Conservation (phyloP, 352 stramenopile genomes). For the Phytopythium aichiense region DNA sequence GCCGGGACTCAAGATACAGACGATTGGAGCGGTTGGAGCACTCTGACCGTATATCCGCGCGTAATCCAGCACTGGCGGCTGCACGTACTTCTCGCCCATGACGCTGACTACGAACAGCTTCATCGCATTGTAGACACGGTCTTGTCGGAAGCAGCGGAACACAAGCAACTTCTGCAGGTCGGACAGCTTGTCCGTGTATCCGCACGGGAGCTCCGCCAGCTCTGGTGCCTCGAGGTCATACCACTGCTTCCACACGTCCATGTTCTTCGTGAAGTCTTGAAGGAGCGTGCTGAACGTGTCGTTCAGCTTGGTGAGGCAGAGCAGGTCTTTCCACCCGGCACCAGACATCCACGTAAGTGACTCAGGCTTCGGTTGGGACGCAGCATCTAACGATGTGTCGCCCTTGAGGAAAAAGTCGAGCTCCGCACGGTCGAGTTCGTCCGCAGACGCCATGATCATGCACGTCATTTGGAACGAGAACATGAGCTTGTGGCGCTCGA, state of each 20-base stretch:
- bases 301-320: conserved; percentile 73
- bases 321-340: conserved; percentile 91
- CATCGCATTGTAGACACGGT: conserved; percentile 95
- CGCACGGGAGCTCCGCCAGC: conserved; percentile 69
- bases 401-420: conserved; percentile 97
- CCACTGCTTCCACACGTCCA: conserved; percentile 88
- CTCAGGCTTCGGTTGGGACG: conserved; percentile 66
- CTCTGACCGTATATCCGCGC: conserved; percentile 90
- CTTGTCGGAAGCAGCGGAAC: conserved; percentile 92
- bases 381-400: conserved; percentile 89
- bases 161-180: conserved; percentile 90
- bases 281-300: conserved; percentile 61
- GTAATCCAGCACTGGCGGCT: conserved; percentile 94
- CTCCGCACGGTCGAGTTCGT: conserved; percentile 78
- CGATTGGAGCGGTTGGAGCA: conserved; percentile 83
- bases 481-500: conserved; percentile 97
- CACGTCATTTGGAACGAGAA: conserved; percentile 96
- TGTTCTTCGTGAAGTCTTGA: conserved; percentile 44
- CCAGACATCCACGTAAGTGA: conserved; percentile 80
- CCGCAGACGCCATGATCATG: conserved; percentile 91
- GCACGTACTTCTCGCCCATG: conserved; percentile 94
- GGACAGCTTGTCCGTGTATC: conserved; percentile 72
- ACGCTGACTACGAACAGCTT: conserved; percentile 92
- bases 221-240: conserved; percentile 94
- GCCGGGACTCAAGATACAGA: conserved; percentile 94